Percentiles rank a stretch among this genome's conserved stretches.
Evolutionary conservation across 805 yeast species (phyloP).

Genomic region (Pichia membranifaciens): DNA sequence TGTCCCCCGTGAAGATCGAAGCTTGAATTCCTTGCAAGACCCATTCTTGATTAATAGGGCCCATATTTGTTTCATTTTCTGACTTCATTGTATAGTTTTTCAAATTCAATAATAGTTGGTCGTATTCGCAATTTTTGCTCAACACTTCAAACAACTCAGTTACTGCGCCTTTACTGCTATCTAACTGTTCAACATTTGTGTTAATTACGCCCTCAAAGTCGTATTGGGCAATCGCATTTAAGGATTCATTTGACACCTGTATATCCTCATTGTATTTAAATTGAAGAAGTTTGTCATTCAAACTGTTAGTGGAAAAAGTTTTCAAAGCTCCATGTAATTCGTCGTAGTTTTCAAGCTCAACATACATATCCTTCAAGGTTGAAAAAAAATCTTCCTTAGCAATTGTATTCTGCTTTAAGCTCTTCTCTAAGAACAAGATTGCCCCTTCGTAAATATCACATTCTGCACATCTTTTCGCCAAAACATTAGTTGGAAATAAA

Average conservation of each 20-base stretch:
- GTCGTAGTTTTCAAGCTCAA: conserved; percentile 84
- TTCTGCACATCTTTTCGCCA: conserved; percentile 76
- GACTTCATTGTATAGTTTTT: conserved; percentile 26
- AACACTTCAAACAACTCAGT: conserved; percentile 64
- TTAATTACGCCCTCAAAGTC: conserved; percentile 21
- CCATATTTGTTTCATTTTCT: conserved; percentile 14
- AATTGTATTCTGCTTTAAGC: conserved; percentile 39
- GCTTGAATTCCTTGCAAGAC: conserved; percentile 68
- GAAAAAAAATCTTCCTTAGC: conserved; percentile 36
- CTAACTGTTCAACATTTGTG: conserved; percentile 11
- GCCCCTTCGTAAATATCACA: conserved; percentile 86
- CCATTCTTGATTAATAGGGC: conserved; percentile 41
- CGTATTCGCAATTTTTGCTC: conserved; percentile 70
- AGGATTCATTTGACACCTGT: conserved; percentile 82
- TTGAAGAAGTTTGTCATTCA: conserved; percentile 72
- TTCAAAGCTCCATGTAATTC: conserved; percentile 82
- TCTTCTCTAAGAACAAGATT: conserved; percentile 75
- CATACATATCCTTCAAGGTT: conserved; percentile 73
- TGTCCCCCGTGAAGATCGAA: conserved; percentile 58
- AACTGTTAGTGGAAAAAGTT: conserved; percentile 58
- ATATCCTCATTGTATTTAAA: conserved; percentile 83
- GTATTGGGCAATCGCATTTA: conserved; percentile 53
- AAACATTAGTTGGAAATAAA: conserved; percentile 55
- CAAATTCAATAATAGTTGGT: conserved; percentile 52
- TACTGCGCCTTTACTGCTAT: conserved; percentile 29